Percentiles rank a stretch among this genome's conserved stretches.
phyloP scores from a whole-genome alignment of 1,284 basidiomycete genomes.

The Trametes versicolor region DNA sequence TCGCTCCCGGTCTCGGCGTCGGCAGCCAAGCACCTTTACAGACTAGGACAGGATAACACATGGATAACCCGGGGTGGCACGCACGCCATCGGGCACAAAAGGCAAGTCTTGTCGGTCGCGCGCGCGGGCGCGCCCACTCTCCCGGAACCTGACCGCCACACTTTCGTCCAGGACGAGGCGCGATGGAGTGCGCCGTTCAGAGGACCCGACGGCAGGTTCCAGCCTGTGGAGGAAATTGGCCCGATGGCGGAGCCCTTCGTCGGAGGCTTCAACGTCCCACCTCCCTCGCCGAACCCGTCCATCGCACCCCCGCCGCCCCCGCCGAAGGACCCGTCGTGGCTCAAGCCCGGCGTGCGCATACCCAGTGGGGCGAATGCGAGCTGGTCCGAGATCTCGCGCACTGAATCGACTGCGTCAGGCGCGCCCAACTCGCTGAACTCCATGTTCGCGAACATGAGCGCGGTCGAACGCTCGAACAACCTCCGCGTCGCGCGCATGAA shows the following conservation, averaged over 20 bases:
- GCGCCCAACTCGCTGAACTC: slow-evolving; percentile 33
- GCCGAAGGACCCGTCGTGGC: slow-evolving; percentile 47
- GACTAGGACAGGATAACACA: slow-evolving; percentile 38
- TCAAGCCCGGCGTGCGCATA: slow-evolving; percentile 33
- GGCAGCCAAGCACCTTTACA: neutral
- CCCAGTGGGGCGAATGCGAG: slow-evolving; percentile 28
- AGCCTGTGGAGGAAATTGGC: slow-evolving; percentile 62
- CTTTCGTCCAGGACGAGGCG: slow-evolving; percentile 55
- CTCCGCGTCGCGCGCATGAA: slow-evolving; percentile 70
- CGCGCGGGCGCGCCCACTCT: neutral
- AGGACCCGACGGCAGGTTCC: slow-evolving; percentile 59
- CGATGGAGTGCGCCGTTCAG: slow-evolving; percentile 52
- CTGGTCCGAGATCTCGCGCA: slow-evolving; percentile 29
- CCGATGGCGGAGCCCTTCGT: slow-evolving; percentile 69
- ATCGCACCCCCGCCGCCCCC: slow-evolving; percentile 47
- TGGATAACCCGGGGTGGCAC: slow-evolving; percentile 80
- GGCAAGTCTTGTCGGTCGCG: slow-evolving; percentile 31
- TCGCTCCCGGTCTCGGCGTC: neutral
- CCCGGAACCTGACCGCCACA: slow-evolving; percentile 4
- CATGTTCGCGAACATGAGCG: slow-evolving; percentile 58
- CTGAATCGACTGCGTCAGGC: slow-evolving; percentile 24
- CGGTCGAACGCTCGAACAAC: slow-evolving; percentile 70
- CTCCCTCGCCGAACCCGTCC: slow-evolving; percentile 30
- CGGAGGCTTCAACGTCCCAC: slow-evolving; percentile 38
- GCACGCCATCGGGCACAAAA: slow-evolving; percentile 53